Base-by-base conservation (phyloP, 2,329 filamentous ascomycete genomes). In the Dichotomopilus funicola region DNA sequence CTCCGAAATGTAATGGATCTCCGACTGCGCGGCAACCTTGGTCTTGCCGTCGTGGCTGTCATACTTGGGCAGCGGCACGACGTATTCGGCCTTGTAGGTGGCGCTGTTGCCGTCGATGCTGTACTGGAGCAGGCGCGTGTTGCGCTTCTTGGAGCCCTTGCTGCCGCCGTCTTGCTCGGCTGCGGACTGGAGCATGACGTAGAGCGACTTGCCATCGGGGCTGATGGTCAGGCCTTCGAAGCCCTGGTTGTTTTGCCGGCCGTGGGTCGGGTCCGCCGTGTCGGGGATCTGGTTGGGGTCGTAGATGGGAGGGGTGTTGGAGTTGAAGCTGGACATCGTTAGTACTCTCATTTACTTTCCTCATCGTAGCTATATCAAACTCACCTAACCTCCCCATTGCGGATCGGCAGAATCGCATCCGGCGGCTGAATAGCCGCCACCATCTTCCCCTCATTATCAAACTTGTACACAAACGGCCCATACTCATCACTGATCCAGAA, bases 181-280 rank as follows among this genome's bases (percentile, higher is more conserved):
- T 0, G 85, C 84, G 1, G 81, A 82, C 66, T 91, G 86, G 27
- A 88, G 72, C 55, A 89, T 74, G 1, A 79, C 78, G 64, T 81
- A 89, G 9, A 89, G 72, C 1, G 75, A 80, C 58, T 80, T 82
- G 8, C 85, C 83, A 60, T 87, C 81, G 0, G 77, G 73, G 3
- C 79, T 82, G n/a, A 79, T 69, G 0, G 83, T 85, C 49, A 90
- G 69, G 0, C 82, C 86, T 68, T 90, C 87, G 49, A 89, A 81
- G n/a, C 87, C 86, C 66, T 88, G 85, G 68, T 90, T 90, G 68
- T 90, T 89, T 53, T 78, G 74, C 19, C 87, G 79, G 10, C 87
- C 87, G 0, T 78, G 78, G 1, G 76, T 73, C 0, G 84, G 81
- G 60, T 86, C 74, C 11, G 71, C 74, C 0, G 86, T 86, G 2